phyloP scores from a whole-genome alignment of 306 rosid species.

The Prinsepia uniflora region DNA sequence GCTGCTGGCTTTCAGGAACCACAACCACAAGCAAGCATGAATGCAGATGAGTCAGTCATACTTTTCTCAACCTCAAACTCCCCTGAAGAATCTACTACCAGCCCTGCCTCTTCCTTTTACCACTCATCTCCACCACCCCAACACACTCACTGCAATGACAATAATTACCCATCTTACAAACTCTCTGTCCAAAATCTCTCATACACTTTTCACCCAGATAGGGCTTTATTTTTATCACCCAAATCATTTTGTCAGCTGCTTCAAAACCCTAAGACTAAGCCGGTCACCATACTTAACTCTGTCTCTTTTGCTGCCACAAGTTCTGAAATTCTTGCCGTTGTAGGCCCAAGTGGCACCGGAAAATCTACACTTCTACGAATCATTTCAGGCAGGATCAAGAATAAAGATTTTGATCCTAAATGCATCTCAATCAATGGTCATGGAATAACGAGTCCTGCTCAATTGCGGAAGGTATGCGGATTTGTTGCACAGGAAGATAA shows the following conservation, averaged over 20 bases:
- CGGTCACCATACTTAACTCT: slow-evolving; percentile 59
- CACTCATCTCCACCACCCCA: no score
- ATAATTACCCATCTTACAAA: no score
- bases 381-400: slow-evolving; percentile 55
- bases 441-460: slow-evolving; percentile 42
- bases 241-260: slow-evolving; percentile 33
- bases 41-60: no score
- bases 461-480: slow-evolving; percentile 68
- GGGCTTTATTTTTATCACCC: slow-evolving; percentile 18
- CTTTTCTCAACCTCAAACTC: no score
- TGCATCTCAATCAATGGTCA: slow-evolving; percentile 57
- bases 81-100: no score
- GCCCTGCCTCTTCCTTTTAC: no score
- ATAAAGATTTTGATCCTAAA: slow-evolving; percentile 42
- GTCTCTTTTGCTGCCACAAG: slow-evolving; percentile 68
- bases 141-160: no score
- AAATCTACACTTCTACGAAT: slow-evolving; percentile 73
- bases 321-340: slow-evolving; percentile 68
- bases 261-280: slow-evolving; percentile 45
- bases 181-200: no score
- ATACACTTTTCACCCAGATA: no score
- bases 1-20: slow-evolving; percentile 37
- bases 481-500: slow-evolving; percentile 83
- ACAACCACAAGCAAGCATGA: slow-evolving; percentile 26
- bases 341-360: slow-evolving; percentile 93